Evolutionary conservation across 176 grass and related monocot genomes (phyloP).

Genomic region (Eremochloa ophiuroides): DNA sequence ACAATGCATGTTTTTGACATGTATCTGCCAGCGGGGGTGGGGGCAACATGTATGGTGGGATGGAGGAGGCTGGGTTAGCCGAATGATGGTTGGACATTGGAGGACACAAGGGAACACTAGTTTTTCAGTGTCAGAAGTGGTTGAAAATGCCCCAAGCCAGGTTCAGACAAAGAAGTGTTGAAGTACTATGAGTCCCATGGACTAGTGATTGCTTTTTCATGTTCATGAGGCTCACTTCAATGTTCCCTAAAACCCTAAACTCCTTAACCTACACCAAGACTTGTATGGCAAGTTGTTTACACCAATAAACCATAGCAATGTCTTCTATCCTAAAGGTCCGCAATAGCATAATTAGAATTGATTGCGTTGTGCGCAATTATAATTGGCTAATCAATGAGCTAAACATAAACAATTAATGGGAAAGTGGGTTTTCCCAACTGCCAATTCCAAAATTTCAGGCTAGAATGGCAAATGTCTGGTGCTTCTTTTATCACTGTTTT

Average conservation of each 20-base stretch:
- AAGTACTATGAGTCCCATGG: not conserved
- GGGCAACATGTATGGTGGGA: not conserved
- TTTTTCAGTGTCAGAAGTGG: not conserved
- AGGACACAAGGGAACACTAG: not conserved
- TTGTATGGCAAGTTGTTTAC: not conserved
- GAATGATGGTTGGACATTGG: not conserved
- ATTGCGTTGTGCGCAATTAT: not conserved
- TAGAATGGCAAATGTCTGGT: not conserved
- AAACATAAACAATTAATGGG: not conserved
- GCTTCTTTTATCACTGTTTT: not conserved
- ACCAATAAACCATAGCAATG: not conserved
- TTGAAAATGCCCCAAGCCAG: not conserved
- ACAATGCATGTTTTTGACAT: not conserved
- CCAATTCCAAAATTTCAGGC: not conserved
- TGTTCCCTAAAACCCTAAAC: not conserved
- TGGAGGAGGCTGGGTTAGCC: not conserved
- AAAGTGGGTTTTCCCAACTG: not conserved
- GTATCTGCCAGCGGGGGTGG: not conserved
- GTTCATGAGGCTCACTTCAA: not conserved
- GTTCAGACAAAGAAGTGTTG: not conserved
- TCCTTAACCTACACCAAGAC: not conserved
- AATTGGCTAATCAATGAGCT: not conserved
- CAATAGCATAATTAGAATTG: not conserved
- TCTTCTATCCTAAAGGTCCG: not conserved
- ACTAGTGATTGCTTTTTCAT: not conserved